Evolutionary conservation across 768 basidiomycete genomes (phyloP).

Genomic region (Amanita molliuscula): DNA sequence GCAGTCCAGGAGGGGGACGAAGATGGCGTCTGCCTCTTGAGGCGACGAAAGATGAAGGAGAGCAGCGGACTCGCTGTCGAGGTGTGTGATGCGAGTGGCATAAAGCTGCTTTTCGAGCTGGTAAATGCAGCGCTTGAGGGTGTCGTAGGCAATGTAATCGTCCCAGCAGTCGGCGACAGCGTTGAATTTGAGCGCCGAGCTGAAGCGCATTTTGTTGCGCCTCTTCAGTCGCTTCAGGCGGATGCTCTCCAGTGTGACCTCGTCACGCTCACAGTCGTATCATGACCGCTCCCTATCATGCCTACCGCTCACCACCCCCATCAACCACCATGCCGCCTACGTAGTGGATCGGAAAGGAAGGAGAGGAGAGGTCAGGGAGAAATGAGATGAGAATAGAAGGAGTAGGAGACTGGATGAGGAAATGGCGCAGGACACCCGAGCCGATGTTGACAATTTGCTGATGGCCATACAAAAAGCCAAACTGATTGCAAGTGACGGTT

Average conservation of each 20-base stretch:
- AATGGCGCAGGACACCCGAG: too few species aligned
- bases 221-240: neutral
- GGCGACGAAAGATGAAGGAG: constrained; percentile 31
- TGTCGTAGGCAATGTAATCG: constrained; percentile 82
- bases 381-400: too few species aligned
- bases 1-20: constrained; percentile 66
- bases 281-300: too few species aligned
- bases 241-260: neutral
- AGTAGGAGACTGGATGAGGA: too few species aligned
- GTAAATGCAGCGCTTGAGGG: constrained; percentile 78
- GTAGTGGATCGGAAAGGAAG: too few species aligned
- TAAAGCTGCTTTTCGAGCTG: constrained; percentile 73
- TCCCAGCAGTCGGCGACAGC: constrained; percentile 91
- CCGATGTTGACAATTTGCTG: too few species aligned
- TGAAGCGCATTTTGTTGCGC: constrained; percentile 13
- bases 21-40: constrained; percentile 43
- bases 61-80: constrained; percentile 54
- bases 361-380: too few species aligned
- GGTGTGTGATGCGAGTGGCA: constrained; percentile 13
- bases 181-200: constrained; percentile 84
- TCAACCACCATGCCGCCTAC: too few species aligned
- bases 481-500: too few species aligned
- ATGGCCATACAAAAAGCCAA: too few species aligned
- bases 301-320: too few species aligned
- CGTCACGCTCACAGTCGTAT: too few species aligned